Conservation (phyloP, 768 basidiomycete species). For the Strobilomyces echinocephalus region DNA sequence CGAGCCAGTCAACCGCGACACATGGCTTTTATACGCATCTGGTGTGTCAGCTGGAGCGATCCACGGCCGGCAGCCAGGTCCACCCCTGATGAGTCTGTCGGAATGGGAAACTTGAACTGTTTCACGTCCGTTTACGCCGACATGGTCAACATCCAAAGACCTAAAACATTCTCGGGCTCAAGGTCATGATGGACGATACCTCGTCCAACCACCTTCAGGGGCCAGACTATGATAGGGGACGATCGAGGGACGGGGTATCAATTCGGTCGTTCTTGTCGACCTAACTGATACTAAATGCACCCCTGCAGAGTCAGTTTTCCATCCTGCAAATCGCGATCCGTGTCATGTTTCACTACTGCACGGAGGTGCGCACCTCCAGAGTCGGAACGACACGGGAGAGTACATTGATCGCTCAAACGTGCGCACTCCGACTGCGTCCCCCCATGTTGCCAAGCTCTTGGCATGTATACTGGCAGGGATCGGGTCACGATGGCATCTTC, state of each 20-base stretch:
- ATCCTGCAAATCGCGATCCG: neutral
- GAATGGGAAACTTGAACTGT: neutral
- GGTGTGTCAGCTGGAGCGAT: neutral
- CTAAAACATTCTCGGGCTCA: too few relatives aligned
- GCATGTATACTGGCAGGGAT: too few relatives aligned
- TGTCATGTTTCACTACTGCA: neutral
- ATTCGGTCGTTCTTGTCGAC: neutral
- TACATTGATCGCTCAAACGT: neutral
- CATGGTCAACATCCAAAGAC: too few relatives aligned
- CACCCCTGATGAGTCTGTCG: neutral
- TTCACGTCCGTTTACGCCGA: too few relatives aligned
- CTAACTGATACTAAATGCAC: neutral
- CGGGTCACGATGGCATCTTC: too few relatives aligned
- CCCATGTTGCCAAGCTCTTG: too few relatives aligned
- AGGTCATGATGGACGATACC: too few relatives aligned
- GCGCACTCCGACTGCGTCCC: neutral
- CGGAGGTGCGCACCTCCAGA: neutral
- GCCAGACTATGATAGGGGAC: neutral
- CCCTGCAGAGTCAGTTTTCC: neutral
- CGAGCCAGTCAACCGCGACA: neutral
- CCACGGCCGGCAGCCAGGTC: neutral
- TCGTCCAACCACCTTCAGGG: too few relatives aligned
- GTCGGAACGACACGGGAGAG: neutral
- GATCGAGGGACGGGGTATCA: too few relatives aligned
- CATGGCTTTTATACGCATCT: conserved; percentile 5